Conservation (phyloP, 306 rosid genomes). For the Dicorynia guianensis region DNA sequence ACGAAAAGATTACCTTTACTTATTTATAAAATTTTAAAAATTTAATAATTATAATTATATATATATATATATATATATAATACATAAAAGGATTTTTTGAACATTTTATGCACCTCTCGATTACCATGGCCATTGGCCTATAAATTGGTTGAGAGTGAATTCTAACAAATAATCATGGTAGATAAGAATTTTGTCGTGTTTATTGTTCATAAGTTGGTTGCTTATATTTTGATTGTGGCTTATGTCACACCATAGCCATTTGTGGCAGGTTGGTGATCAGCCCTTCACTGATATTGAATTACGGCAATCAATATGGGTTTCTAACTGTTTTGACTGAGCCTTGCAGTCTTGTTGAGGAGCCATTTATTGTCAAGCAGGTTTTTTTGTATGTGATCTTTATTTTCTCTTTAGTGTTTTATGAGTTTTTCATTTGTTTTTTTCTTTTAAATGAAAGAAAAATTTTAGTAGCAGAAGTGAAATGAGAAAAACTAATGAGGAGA, state of each 20-base stretch:
- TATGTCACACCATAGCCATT: conserved; percentile 18
- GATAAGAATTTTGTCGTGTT: conserved; percentile 28
- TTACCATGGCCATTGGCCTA: conserved; percentile 53
- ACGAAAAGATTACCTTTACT: too few relatives aligned
- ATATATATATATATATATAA: too few relatives aligned
- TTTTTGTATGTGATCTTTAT: conserved; percentile 28
- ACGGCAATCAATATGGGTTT: conserved; percentile 86
- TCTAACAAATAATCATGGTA: conserved; percentile 88
- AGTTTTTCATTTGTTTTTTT: conserved; percentile 7
- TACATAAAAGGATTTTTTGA: too few relatives aligned
- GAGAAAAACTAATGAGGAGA: background rate
- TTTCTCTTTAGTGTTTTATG: background rate
- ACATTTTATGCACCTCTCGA: conserved; percentile 51
- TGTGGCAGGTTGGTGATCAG: conserved; percentile 89
- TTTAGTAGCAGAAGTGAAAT: background rate
- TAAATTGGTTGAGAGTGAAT: conserved; percentile 55
- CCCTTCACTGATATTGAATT: conserved; percentile 91
- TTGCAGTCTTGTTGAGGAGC: conserved; percentile 77
- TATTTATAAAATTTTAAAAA: too few relatives aligned
- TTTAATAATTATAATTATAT: too few relatives aligned
- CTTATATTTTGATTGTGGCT: conserved; percentile 28
- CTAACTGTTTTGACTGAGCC: conserved; percentile 86
- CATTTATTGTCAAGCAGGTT: conserved; percentile 92
- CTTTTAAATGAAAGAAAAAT: conserved; percentile 11
- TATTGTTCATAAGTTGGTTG: conserved; percentile 27